Evolutionary conservation across 2,329 filamentous ascomycete genomes (phyloP).

Genomic region (Penicillium sp.): DNA sequence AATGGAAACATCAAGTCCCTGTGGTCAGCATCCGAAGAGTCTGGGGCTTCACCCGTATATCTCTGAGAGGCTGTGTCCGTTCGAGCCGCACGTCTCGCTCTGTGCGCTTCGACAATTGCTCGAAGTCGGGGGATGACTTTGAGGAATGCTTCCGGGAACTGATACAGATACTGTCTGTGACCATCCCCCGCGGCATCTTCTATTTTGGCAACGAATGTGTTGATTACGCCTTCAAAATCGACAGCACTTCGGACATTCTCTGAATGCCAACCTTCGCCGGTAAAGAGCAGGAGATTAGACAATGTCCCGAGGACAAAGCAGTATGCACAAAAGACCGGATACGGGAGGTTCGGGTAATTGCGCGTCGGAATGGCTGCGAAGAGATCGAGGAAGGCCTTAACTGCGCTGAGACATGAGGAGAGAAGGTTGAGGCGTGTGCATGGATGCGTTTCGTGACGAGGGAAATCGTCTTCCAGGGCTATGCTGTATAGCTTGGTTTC

Average conservation of each 20-base stretch:
- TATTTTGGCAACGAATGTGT: conserved; percentile 24
- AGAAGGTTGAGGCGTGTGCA: conserved; percentile 47
- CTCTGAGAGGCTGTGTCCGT: too few species aligned
- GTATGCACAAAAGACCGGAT: conserved; percentile 51
- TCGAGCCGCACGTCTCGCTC: not conserved
- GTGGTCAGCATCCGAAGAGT: not conserved
- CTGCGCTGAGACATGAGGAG: conserved; percentile 54
- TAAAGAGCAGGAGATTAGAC: conserved; percentile 32
- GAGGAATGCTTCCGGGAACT: not conserved
- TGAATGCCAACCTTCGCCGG: conserved; percentile 32
- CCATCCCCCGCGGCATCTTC: conserved; percentile 13
- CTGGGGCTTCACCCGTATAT: not conserved
- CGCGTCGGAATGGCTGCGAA: conserved; percentile 53
- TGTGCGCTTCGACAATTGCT: not conserved
- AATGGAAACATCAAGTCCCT: conserved; percentile 1
- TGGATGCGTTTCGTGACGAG: conserved; percentile 39
- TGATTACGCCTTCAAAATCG: conserved; percentile 26
- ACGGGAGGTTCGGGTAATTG: conserved; percentile 54
- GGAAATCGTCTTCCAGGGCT: conserved; percentile 39
- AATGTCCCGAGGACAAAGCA: conserved; percentile 47
- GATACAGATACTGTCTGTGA: not conserved
- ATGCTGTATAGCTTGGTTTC: conserved; percentile 34
- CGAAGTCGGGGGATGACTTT: not conserved
- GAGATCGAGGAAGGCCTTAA: conserved; percentile 56
- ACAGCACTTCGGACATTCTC: conserved; percentile 27